Conservation (phyloP, 1,284 basidiomycete genomes). For the Ustilago crameri region DNA sequence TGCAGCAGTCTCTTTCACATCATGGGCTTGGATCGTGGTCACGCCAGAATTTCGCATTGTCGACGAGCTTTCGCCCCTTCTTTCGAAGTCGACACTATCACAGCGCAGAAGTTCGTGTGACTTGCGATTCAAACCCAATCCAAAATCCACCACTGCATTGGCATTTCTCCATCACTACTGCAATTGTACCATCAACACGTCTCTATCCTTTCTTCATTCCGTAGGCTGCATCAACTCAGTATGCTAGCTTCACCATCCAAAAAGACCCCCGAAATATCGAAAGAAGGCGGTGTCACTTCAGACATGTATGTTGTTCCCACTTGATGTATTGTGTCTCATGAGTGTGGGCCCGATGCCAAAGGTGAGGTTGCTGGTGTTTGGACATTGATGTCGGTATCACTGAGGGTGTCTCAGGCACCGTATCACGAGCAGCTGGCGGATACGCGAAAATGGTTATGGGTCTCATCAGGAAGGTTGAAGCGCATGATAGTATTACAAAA, state of each 20-base stretch:
- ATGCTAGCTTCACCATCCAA: slow-evolving; percentile 8
- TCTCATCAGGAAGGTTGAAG: neutral
- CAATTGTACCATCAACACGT: slow-evolving; percentile 51
- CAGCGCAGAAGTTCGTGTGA: slow-evolving; percentile 19
- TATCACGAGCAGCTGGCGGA: too few relatives aligned
- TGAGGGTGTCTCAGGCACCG: too few relatives aligned
- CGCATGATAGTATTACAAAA: slow-evolving; percentile 24
- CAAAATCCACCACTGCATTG: slow-evolving; percentile 28
- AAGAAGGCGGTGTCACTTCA: slow-evolving; percentile 49
- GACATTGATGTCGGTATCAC: too few relatives aligned
- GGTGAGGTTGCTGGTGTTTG: too few relatives aligned
- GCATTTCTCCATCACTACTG: slow-evolving; percentile 23
- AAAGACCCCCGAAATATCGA: slow-evolving; percentile 48
- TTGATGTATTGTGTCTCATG: neutral
- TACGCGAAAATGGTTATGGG: too few relatives aligned
- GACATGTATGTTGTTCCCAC: slow-evolving; percentile 34
- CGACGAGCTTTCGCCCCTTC: slow-evolving; percentile 51
- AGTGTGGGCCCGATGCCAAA: neutral
- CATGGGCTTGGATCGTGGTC: slow-evolving; percentile 8
- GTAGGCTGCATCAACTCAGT: neutral
- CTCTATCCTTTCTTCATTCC: slow-evolving; percentile 6
- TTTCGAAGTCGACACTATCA: slow-evolving; percentile 38
- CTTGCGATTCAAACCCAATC: neutral
- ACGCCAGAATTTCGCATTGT: slow-evolving; percentile 17
- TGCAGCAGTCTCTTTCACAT: slow-evolving; percentile 24